These are phyloP conservation scores for Przewalskia tangutica DNA, from an alignment of 257 asterid species.

Conservation along the genomic window DNA sequence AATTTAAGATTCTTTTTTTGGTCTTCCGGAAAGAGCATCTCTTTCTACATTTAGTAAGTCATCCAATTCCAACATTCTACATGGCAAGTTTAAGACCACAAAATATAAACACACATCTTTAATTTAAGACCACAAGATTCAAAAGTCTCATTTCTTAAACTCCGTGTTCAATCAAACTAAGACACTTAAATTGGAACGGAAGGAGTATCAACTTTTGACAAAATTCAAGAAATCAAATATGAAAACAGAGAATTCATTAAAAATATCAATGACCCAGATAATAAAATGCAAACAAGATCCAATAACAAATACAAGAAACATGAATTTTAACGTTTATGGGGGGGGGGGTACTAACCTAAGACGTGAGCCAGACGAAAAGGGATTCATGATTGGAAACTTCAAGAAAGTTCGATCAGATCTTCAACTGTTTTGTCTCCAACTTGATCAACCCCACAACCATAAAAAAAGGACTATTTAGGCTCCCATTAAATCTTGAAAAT, in stretches of 20 bases:
- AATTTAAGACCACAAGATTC: no score
- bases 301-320: not conserved
- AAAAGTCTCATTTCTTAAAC: no score
- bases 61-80: no score
- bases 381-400: constrained; percentile 77
- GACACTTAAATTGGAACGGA: no score
- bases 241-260: not conserved
- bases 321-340: not conserved
- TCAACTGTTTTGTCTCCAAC: not conserved
- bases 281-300: not conserved
- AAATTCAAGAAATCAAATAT: not conserved
- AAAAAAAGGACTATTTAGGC: not conserved
- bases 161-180: no score
- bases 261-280: not conserved
- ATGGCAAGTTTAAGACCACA: no score
- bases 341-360: constrained; percentile 38
- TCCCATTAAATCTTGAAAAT: not conserved
- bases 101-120: no score
- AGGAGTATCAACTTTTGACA: not conserved
- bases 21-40: no score
- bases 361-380: constrained; percentile 84
- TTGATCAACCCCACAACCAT: not conserved
- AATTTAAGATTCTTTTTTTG: no score
- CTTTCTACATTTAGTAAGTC: no score
- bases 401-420: constrained; percentile 54